Conservation (phyloP, 2,329 filamentous ascomycete genomes). For the Colletotrichum shisoi region DNA sequence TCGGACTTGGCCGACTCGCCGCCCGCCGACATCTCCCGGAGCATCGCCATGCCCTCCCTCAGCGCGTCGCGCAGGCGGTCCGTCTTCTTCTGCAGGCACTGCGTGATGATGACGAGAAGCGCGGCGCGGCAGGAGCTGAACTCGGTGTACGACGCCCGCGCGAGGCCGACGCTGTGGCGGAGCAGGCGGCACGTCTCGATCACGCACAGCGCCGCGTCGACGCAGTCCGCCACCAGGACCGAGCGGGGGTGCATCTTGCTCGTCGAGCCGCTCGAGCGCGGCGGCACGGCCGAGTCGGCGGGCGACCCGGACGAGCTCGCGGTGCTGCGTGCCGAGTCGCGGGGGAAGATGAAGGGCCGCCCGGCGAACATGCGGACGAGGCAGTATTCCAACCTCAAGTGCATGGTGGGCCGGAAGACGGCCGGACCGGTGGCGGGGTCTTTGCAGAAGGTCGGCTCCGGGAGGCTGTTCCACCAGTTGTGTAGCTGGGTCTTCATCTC, state of each 20-base stretch:
- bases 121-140: slow-evolving; percentile 64
- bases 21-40: slow-evolving; percentile 62
- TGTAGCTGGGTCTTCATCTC: slow-evolving; percentile 51
- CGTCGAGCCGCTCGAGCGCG: slow-evolving; percentile 36
- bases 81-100: slow-evolving; percentile 51
- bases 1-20: slow-evolving; percentile 62
- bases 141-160: slow-evolving; percentile 63
- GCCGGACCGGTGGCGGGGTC: slow-evolving; percentile 53
- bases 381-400: slow-evolving; percentile 62
- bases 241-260: slow-evolving; percentile 46
- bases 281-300: slow-evolving; percentile 43
- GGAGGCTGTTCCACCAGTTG: slow-evolving; percentile 51
- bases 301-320: slow-evolving; percentile 45
- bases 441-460: slow-evolving; percentile 46
- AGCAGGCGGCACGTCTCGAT: slow-evolving; percentile 60
- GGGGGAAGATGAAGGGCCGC: slow-evolving; percentile 60
- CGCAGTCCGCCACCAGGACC: slow-evolving; percentile 59
- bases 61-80: slow-evolving; percentile 55
- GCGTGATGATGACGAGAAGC: slow-evolving; percentile 57
- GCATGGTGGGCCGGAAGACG: slow-evolving; percentile 58
- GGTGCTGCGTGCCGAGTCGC: slow-evolving; percentile 44
- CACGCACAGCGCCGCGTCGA: slow-evolving; percentile 60
- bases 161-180: slow-evolving; percentile 60
- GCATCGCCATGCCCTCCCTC: slow-evolving; percentile 59
- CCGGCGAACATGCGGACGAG: slow-evolving; percentile 63